These are phyloP conservation scores for Sordariomycetes sp. DNA, from an alignment of 2,329 filamentous ascomycete species.

Conservation along the genomic window DNA sequence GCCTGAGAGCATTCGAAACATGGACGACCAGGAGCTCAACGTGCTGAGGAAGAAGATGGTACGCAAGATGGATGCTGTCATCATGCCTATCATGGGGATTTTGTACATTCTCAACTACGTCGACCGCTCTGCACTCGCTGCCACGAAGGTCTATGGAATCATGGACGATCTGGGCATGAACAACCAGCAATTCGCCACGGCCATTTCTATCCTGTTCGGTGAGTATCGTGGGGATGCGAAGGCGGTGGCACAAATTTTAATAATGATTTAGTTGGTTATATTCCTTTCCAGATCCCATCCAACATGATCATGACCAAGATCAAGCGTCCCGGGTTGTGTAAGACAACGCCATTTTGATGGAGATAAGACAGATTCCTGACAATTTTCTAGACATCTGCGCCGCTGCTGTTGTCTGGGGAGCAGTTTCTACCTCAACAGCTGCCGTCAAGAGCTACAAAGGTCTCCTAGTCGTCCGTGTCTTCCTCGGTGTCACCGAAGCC, in stretches of 20 bases:
- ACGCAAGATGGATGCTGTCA: conserved; percentile 12
- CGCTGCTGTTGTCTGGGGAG: conserved; percentile 31
- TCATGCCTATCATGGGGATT: conserved; percentile 17
- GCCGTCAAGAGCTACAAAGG: conserved; percentile 20
- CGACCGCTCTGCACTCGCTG: conserved; percentile 25
- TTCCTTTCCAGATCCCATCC: conserved; percentile 37
- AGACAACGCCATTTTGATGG: no score
- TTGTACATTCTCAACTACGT: conserved; percentile 30
- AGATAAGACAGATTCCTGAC: no score
- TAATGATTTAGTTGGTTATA: conserved; percentile 25
- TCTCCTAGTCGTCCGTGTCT: conserved; percentile 22
- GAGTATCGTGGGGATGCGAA: background rate
- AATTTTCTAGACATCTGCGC: conserved; percentile 12
- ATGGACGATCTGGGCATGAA: conserved; percentile 26
- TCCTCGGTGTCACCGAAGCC: conserved; percentile 25
- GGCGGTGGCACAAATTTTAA: conserved; percentile 20
- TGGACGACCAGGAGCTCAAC: conserved; percentile 8
- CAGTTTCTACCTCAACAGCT: conserved; percentile 29
- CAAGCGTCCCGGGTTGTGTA: conserved; percentile 26
- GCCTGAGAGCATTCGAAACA: conserved; percentile 9
- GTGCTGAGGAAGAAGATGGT: conserved; percentile 11
- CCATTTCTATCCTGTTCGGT: conserved; percentile 31
- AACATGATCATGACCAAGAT: conserved; percentile 38
- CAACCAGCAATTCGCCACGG: conserved; percentile 24
- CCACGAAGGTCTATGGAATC: conserved; percentile 29